These are phyloP conservation scores for Canavalia ensiformis DNA, from an alignment of 306 rosid genomes.

Conservation along the genomic window DNA sequence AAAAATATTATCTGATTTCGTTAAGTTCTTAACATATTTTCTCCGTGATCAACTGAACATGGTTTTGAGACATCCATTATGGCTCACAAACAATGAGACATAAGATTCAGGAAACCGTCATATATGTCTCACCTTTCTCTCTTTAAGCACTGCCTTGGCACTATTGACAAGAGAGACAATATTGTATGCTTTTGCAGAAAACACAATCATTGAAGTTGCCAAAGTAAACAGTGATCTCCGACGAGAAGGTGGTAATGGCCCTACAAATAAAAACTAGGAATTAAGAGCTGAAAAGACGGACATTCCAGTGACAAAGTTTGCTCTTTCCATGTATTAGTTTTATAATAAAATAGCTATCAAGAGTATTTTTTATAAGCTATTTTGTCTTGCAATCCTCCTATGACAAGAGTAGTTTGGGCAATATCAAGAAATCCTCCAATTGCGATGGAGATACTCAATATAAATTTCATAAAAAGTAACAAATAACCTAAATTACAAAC, in stretches of 20 bases:
- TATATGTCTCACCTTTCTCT: slow-evolving; percentile 61
- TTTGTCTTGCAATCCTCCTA: slow-evolving; percentile 14
- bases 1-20: not conserved
- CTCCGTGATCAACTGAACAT: not conserved
- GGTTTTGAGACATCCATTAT: slow-evolving; percentile 35
- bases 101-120: slow-evolving; percentile 35
- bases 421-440: slow-evolving; percentile 23
- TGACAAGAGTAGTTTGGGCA: slow-evolving; percentile 18
- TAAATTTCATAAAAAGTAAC: slow-evolving; percentile 6
- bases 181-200: slow-evolving; percentile 76
- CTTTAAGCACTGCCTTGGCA: slow-evolving; percentile 65
- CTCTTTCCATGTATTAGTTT: slow-evolving; percentile 34
- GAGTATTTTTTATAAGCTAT: slow-evolving; percentile 24
- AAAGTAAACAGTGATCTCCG: slow-evolving; percentile 83
- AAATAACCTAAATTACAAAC: slow-evolving; percentile 18
- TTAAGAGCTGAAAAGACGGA: slow-evolving; percentile 45
- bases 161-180: slow-evolving; percentile 64
- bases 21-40: slow-evolving; percentile 23
- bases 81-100: slow-evolving; percentile 31
- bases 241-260: slow-evolving; percentile 84
- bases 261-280: slow-evolving; percentile 58
- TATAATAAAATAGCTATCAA: slow-evolving; percentile 20
- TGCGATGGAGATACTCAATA: not conserved
- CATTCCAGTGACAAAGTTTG: slow-evolving; percentile 24
- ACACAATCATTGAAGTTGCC: slow-evolving; percentile 91